Evolutionary conservation across 305 asterid genomes (phyloP).

Genomic region (Fraxinus floribunda): DNA sequence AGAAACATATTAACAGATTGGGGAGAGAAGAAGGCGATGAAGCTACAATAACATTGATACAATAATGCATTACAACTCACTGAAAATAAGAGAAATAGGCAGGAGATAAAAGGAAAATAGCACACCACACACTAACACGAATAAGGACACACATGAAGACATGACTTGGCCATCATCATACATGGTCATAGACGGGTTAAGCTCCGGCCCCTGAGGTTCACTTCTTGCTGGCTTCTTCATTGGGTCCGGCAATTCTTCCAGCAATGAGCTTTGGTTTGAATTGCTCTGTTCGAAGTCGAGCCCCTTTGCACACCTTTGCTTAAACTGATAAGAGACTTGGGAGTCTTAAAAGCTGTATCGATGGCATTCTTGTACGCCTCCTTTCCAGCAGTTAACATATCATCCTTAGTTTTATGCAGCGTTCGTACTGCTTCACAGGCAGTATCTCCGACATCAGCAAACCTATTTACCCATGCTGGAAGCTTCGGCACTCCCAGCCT

Average conservation of each 20-base stretch:
- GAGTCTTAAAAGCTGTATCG: neutral
- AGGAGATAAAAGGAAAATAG: neutral
- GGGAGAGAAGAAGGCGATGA: neutral
- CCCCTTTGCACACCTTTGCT: neutral
- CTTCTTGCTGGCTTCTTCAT: neutral
- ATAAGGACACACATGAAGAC: neutral
- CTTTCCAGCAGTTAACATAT: neutral
- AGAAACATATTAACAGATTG: neutral
- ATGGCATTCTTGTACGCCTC: neutral
- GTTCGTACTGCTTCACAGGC: conserved; percentile 12
- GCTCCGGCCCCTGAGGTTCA: neutral
- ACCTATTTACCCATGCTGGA: conserved; percentile 25
- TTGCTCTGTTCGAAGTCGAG: neutral
- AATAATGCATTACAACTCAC: neutral
- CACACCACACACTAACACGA: neutral
- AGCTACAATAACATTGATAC: neutral
- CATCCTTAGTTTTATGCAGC: neutral
- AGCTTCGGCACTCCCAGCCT: conserved; percentile 27
- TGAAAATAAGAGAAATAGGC: neutral
- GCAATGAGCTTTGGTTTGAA: neutral
- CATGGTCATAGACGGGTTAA: neutral
- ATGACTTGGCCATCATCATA: neutral
- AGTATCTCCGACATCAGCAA: conserved; percentile 14
- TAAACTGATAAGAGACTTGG: neutral
- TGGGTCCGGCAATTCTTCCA: neutral